These are phyloP conservation scores for Nitzschia inconspicua DNA, from an alignment of 108 stramenopile species.

Conservation along the genomic window DNA sequence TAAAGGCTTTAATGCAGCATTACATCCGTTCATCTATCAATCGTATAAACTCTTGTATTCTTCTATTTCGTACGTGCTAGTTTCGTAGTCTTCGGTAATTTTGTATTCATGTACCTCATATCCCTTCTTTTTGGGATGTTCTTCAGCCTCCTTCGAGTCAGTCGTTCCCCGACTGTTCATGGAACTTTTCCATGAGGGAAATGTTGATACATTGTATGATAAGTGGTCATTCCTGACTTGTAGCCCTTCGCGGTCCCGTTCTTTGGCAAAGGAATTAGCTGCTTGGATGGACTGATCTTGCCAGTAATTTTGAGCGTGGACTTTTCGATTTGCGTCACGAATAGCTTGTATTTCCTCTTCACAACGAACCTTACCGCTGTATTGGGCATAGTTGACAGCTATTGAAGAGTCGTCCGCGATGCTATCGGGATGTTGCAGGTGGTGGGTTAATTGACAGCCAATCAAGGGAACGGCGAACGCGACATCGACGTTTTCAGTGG, in stretches of 20 bases:
- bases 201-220: neutral
- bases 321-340: neutral
- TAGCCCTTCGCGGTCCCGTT: conserved; percentile 9
- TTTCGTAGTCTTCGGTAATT: neutral
- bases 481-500: neutral
- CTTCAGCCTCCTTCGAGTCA: neutral
- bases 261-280: neutral
- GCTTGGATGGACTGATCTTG: neutral
- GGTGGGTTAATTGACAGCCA: too few species aligned
- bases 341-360: conserved; percentile 15
- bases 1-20: too few species aligned
- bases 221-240: conserved; percentile 6
- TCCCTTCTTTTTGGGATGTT: neutral
- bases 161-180: neutral
- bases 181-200: neutral
- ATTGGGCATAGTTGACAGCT: neutral
- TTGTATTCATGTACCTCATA: conserved; percentile 17
- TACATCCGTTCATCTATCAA: too few species aligned
- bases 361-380: neutral
- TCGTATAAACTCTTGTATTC: conserved; percentile 29
- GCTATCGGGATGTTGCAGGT: too few species aligned
- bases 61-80: neutral
- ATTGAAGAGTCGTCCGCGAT: conserved; percentile 6
- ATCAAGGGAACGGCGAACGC: too few species aligned
- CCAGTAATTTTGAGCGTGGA: conserved; percentile 9